Percentiles rank a stretch among this genome's conserved stretches.
Conservation (phyloP, 139 green algal genomes). For the Klebsormidium nitens region DNA sequence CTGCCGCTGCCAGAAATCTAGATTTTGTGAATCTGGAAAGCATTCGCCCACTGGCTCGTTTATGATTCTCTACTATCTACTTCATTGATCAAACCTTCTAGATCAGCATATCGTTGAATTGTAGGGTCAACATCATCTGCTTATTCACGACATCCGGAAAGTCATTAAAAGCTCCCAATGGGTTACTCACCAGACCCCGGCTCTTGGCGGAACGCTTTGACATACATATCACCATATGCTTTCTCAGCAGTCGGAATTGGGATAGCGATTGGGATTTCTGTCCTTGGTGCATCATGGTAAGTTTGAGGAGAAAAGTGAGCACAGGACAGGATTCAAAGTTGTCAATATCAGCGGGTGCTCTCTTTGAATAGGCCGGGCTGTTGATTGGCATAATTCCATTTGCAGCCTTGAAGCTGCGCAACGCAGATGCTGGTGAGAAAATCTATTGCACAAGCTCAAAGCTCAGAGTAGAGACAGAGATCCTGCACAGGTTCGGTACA, state of each 20-base stretch:
- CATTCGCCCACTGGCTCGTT: too few relatives aligned
- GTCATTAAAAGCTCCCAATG: too few relatives aligned
- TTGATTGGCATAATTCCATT: background rate
- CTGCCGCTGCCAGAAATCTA: too few relatives aligned
- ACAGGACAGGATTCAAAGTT: background rate
- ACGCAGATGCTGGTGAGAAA: background rate
- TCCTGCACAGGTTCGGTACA: background rate
- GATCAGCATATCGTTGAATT: too few relatives aligned
- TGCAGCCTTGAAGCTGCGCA: background rate
- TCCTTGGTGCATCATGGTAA: constrained; percentile 89
- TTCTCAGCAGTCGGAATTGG: constrained; percentile 76
- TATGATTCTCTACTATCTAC: too few relatives aligned
- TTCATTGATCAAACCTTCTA: too few relatives aligned
- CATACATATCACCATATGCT: constrained; percentile 73
- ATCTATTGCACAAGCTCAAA: background rate
- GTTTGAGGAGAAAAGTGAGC: too few relatives aligned
- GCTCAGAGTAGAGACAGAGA: background rate
- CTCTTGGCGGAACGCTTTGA: constrained; percentile 23
- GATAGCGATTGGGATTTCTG: constrained; percentile 83
- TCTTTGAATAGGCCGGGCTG: background rate
- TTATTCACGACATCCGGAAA: too few relatives aligned
- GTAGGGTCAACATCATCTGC: too few relatives aligned
- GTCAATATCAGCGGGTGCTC: too few relatives aligned
- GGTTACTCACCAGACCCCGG: too few relatives aligned
- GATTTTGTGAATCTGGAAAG: too few relatives aligned